Base-by-base conservation (phyloP, 1,284 basidiomycete species). In the Polyporus tsugae region DNA sequence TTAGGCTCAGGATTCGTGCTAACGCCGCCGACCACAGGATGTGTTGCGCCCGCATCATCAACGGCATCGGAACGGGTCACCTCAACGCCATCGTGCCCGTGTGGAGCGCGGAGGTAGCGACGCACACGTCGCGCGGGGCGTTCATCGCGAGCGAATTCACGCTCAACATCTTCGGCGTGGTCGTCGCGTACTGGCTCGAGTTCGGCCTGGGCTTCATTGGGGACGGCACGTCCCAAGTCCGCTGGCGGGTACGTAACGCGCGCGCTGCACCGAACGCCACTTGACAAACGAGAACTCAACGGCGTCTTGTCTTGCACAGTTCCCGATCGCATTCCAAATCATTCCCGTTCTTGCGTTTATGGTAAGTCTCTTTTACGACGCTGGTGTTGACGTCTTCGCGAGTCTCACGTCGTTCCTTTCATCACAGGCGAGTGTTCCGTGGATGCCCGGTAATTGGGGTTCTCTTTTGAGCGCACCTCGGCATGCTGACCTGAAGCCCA, bases 111-210 rank as follows among this genome's bases (percentile, higher is more conserved):
- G 84, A 85, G 70, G 83, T 85, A 1, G 83, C 84, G 1, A 81
- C 82, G 35, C 83, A 84, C 65, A 84, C 83, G 9, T 82, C 82
- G 57, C 74, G 84, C 69, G 84, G 83, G 5, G 79, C 79, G 6
- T 80, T 80, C 68, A 80, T 81, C 55, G 80, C 80, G 5, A 77
- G 76, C 73, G 79, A 81, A 61, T 81, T 81, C 72, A 81, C 79
- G 13, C 73, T 80, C 61, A 87, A 87, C 68, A 86, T 86, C 66
- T 83, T 86, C 60, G 86, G 86, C 42, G 85, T 87, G 38, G 85
- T 85, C 33, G 80, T 86, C 55, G 86, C 86, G 7, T 87, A 87
- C 70, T 88, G 85, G 86, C 78, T 87, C 9, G 83, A 86, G 71
- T 88, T 86, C 72, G 85, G 82, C 2, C 79, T 86, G 2, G 81